Evolutionary conservation across 2,329 filamentous ascomycete species (phyloP).

Genomic region (Xylariaceae sp.): DNA sequence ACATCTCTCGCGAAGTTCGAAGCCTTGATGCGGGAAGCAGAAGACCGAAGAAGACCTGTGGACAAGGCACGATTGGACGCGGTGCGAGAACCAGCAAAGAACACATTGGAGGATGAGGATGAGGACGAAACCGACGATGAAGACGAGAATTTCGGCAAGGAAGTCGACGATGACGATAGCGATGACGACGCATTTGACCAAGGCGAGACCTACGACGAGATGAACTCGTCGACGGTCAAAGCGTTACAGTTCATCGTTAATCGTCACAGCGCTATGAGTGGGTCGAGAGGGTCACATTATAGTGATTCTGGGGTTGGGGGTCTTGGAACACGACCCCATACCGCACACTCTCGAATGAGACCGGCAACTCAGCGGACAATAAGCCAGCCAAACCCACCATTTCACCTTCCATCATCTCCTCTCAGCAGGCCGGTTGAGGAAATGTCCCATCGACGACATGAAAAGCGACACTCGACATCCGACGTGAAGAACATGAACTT

Average conservation of each 20-base stretch:
- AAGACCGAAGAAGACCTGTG: conserved; percentile 41
- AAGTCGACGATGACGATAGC: conserved; percentile 38
- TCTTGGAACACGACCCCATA: conserved; percentile 46
- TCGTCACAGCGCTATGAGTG: conserved; percentile 38
- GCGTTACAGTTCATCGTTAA: conserved; percentile 49
- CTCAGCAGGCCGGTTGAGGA: conserved; percentile 33
- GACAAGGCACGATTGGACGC: conserved; percentile 29
- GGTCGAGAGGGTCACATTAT: conserved; percentile 30
- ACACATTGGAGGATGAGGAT: conserved; percentile 49
- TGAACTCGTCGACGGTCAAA: conserved; percentile 44
- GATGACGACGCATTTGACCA: conserved; percentile 37
- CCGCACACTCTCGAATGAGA: conserved; percentile 47
- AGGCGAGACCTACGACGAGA: conserved; percentile 29
- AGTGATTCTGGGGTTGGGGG: conserved; percentile 26
- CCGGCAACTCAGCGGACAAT: conserved; percentile 43
- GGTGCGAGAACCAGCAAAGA: conserved; percentile 38
- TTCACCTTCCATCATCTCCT: conserved; percentile 22
- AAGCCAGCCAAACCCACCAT: conserved; percentile 41
- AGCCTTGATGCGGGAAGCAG: conserved; percentile 59
- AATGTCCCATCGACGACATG: conserved; percentile 29
- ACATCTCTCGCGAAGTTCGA: conserved; percentile 64
- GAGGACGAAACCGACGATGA: conserved; percentile 40
- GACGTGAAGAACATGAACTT: conserved; percentile 58
- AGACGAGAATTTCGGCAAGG: conserved; percentile 30
- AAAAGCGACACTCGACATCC: conserved; percentile 50